Evolutionary conservation across 2,329 filamentous ascomycete species (phyloP).

Genomic region (Botrytis paeoniae): DNA sequence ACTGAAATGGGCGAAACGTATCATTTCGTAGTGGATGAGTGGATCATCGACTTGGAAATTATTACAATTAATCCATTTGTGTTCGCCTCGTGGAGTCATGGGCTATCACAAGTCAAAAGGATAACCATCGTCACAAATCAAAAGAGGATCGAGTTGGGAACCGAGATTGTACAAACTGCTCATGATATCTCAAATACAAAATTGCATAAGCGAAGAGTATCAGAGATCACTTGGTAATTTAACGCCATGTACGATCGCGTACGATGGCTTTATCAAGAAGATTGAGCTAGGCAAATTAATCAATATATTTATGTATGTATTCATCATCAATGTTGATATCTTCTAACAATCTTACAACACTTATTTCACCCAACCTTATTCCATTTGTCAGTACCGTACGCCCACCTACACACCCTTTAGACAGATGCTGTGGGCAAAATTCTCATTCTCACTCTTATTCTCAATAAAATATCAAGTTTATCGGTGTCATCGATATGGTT

Average conservation of each 20-base stretch:
- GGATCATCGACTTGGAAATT: slow-evolving; percentile 20
- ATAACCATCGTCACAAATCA: slow-evolving; percentile 19
- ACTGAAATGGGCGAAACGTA: slow-evolving; percentile 20
- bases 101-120: slow-evolving; percentile 16
- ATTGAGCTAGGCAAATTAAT: not conserved
- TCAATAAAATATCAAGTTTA: too few relatives aligned
- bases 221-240: slow-evolving; percentile 19
- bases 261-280: not conserved
- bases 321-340: too few relatives aligned
- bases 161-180: not conserved
- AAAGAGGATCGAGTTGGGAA: slow-evolving; percentile 14
- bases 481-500: fast-evolving
- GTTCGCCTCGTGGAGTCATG: not conserved
- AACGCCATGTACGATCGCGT: slow-evolving; percentile 22
- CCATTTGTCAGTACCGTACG: too few relatives aligned
- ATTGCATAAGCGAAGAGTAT: not conserved
- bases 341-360: too few relatives aligned
- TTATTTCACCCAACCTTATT: not conserved
- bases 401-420: not conserved
- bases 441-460: too few relatives aligned
- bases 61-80: not conserved
- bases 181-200: not conserved
- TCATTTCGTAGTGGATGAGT: slow-evolving; percentile 17
- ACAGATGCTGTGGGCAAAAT: not conserved
- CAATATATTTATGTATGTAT: not conserved